Evolutionary conservation across 2,329 filamentous ascomycete species (phyloP).

Genomic region (Colletotrichum limetticola): DNA sequence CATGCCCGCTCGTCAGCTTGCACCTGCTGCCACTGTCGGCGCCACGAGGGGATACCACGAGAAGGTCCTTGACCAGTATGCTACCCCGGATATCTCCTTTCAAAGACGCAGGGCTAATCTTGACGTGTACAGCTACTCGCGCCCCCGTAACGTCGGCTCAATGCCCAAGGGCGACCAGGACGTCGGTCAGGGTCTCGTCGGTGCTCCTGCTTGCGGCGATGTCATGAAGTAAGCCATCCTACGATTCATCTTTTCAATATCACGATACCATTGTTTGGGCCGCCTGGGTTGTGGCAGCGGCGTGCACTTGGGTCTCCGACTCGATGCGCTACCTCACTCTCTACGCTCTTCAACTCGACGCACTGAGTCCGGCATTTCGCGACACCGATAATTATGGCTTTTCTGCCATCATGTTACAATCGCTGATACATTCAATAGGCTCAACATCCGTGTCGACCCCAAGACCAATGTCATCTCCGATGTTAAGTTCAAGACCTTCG

Average conservation of each 20-base stretch:
- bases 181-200: constrained; percentile 92
- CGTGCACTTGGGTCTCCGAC: background rate
- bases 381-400: background rate
- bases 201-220: constrained; percentile 88
- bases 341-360: no score
- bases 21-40: constrained; percentile 51
- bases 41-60: constrained; percentile 62
- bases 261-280: background rate
- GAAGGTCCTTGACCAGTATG: constrained; percentile 85
- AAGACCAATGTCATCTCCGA: constrained; percentile 89
- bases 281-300: background rate
- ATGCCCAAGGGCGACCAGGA: constrained; percentile 79
- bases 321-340: background rate
- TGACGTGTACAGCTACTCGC: constrained; percentile 60
- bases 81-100: constrained; percentile 44
- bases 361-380: background rate
- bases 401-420: background rate
- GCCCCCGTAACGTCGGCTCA: constrained; percentile 66
- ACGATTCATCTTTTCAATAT: background rate
- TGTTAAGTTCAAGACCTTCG: constrained; percentile 98
- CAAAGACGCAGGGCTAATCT: constrained; percentile 59
- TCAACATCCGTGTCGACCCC: constrained; percentile 90
- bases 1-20: constrained; percentile 52
- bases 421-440: constrained; percentile 45
- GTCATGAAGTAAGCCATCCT: constrained; percentile 76